Percentiles rank a stretch among this genome's conserved stretches.
phyloP scores from a whole-genome alignment of 805 yeast species.

The Saturnispora kantuleensis region DNA sequence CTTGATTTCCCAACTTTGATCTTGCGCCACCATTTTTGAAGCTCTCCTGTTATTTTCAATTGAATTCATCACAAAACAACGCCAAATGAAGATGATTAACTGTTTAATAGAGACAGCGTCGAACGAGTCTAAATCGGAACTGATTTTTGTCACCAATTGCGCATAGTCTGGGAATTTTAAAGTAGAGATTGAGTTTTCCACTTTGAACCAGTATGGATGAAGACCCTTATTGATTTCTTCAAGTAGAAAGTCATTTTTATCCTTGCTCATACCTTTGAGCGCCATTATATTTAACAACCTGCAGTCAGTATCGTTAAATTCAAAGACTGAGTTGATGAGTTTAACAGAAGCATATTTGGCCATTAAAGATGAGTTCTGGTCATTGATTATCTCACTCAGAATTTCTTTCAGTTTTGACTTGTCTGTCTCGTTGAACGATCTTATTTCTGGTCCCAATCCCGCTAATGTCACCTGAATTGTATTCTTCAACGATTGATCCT shows the following conservation, averaged over 20 bases:
- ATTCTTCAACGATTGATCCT: constrained; percentile 48
- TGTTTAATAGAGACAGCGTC: constrained; percentile 17
- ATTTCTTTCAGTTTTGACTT: constrained; percentile 34
- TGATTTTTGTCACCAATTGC: constrained; percentile 25
- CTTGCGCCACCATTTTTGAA: constrained; percentile 41
- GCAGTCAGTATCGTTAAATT: constrained; percentile 59
- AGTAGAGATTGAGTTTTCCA: constrained; percentile 18
- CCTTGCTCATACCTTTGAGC: constrained; percentile 36
- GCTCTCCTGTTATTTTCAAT: constrained; percentile 36
- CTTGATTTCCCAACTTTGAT: constrained; percentile 66
- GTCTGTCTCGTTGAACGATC: constrained; percentile 28
- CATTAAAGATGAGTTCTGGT: constrained; percentile 21
- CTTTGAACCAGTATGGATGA: constrained; percentile 71
- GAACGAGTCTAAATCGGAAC: constrained; percentile 19
- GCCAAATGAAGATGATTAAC: constrained; percentile 45
- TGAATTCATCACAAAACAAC: constrained; percentile 58
- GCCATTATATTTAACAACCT: constrained; percentile 57
- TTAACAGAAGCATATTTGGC: constrained; percentile 53
- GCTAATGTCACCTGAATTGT: constrained; percentile 67
- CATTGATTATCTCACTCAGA: constrained; percentile 16
- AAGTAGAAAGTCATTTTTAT: constrained; percentile 28
- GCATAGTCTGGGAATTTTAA: constrained; percentile 45
- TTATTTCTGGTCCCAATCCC: constrained; percentile 41
- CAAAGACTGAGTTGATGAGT: constrained; percentile 51
- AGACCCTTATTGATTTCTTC: constrained; percentile 77